A percentile compares a stretch with the other conserved stretches of the same genome.
These are phyloP conservation scores for Colletotrichum lindemuthianum DNA, from an alignment of 2,329 filamentous ascomycete genomes.

Conservation along the genomic window DNA sequence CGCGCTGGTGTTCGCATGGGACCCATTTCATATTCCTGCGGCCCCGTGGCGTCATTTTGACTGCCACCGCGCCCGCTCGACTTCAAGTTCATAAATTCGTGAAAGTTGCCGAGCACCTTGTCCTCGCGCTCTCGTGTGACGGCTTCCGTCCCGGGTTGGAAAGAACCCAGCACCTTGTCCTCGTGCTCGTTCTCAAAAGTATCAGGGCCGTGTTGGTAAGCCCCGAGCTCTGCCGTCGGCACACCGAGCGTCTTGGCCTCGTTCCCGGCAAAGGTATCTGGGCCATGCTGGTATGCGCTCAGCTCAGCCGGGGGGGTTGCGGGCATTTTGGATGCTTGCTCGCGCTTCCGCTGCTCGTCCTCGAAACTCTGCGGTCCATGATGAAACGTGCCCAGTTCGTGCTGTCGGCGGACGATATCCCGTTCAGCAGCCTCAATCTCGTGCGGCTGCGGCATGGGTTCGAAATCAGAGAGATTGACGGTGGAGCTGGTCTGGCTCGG, in stretches of 20 bases:
- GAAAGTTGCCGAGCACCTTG: conserved; percentile 30
- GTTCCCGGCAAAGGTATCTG: conserved; percentile 24
- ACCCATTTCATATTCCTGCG: conserved; percentile 28
- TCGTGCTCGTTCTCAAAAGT: conserved; percentile 31
- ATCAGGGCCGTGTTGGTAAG: conserved; percentile 31
- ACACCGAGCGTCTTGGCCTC: conserved; percentile 29
- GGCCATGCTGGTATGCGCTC: conserved; percentile 30
- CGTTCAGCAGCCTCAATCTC: conserved; percentile 30
- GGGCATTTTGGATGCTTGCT: not conserved
- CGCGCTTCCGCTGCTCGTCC: not conserved
- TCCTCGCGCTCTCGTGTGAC: conserved; percentile 28
- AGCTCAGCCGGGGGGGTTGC: conserved; percentile 21
- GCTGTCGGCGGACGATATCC: conserved; percentile 28
- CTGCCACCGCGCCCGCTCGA: conserved; percentile 8
- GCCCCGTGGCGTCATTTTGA: not conserved
- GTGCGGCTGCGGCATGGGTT: conserved; percentile 27
- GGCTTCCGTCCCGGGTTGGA: conserved; percentile 18
- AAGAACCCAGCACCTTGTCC: conserved; percentile 29
- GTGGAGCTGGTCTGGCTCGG: conserved; percentile 25
- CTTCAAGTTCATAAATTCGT: conserved; percentile 21
- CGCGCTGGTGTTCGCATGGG: conserved; percentile 12
- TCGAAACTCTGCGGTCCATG: conserved; percentile 24
- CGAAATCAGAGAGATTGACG: conserved; percentile 25
- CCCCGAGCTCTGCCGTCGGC: conserved; percentile 28
- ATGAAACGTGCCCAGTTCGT: conserved; percentile 30